A percentile compares a stretch with the other conserved stretches of the same genome.
Evolutionary conservation across 345 rosid genomes (phyloP).

Genomic region (Clausena lansium): DNA sequence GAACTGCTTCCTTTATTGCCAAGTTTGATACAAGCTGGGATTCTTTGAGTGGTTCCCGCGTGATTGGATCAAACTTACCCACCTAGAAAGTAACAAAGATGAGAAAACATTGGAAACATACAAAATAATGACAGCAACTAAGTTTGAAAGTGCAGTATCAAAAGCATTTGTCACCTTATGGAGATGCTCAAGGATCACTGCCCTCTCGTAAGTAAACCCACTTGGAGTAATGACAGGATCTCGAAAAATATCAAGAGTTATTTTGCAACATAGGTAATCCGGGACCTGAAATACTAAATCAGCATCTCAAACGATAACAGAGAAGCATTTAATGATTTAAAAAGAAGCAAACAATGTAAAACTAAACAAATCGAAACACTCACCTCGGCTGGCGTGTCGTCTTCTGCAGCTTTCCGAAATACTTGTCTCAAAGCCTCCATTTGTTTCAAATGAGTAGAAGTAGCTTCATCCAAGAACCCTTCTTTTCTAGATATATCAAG

Average conservation of each 20-base stretch:
- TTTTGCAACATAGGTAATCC: conserved; percentile 80
- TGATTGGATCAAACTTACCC: conserved; percentile 85
- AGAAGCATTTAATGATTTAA: not conserved
- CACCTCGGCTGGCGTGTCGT: conserved; percentile 68
- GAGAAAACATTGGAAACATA: not conserved
- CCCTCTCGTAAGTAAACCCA: conserved; percentile 87
- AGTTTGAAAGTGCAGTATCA: not conserved
- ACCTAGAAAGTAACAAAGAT: conserved; percentile 41
- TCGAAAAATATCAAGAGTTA: conserved; percentile 80
- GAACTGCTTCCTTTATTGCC: conserved; percentile 88
- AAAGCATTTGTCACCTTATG: conserved; percentile 47
- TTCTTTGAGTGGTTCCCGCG: conserved; percentile 54
- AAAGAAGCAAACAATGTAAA: not conserved
- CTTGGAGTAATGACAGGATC: conserved; percentile 94
- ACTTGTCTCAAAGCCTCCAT: conserved; percentile 55
- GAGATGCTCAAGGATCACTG: conserved; percentile 81
- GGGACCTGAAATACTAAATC: conserved; percentile 62
- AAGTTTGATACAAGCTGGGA: conserved; percentile 67
- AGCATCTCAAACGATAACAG: not conserved
- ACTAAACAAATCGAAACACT: conserved; percentile 1
- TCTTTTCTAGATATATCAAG: conserved; percentile 49
- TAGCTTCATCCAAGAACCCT: conserved; percentile 48
- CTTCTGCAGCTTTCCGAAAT: conserved; percentile 65
- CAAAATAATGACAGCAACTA: not conserved
- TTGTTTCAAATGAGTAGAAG: conserved; percentile 33